Evolutionary conservation across 768 basidiomycete genomes (phyloP).

Genomic region (Paxillus involutus): DNA sequence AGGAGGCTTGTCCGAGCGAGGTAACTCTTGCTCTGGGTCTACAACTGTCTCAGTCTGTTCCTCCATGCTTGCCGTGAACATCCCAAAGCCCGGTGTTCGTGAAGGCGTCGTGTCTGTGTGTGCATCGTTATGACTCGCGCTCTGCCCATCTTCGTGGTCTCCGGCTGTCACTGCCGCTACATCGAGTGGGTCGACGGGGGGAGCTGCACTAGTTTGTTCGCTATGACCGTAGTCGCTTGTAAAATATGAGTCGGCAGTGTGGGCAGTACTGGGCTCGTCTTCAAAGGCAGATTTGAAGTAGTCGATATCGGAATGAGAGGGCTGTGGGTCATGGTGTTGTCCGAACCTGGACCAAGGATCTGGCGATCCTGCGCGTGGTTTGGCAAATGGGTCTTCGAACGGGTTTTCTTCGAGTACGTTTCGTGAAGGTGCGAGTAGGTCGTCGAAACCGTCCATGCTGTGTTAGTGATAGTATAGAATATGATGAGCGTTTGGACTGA

Average conservation of each 20-base stretch:
- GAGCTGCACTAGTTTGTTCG: conserved; percentile 17
- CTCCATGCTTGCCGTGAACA: conserved; percentile 27
- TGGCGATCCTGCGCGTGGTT: conserved; percentile 59
- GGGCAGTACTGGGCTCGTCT: conserved; percentile 22
- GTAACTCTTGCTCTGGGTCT: conserved; percentile 12
- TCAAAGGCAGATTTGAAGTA: conserved; percentile 29
- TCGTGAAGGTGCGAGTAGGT: conserved; percentile 63
- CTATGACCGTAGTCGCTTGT: conserved; percentile 34
- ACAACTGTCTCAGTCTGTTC: conserved; percentile 21
- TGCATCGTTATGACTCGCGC: conserved; percentile 10
- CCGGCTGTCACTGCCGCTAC: conserved; percentile 33
- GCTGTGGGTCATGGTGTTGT: conserved; percentile 25
- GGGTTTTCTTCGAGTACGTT: conserved; percentile 70
- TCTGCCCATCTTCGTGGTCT: conserved; percentile 31
- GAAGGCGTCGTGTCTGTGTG: conserved; percentile 12
- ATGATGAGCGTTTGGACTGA: not conserved
- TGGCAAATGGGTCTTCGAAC: conserved; percentile 71
- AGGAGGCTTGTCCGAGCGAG: conserved; percentile 29
- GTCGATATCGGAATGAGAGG: conserved; percentile 23
- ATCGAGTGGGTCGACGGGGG: conserved; percentile 42
- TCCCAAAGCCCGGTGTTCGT: conserved; percentile 51
- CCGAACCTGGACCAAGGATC: conserved; percentile 77
- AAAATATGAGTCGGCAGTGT: conserved; percentile 36
- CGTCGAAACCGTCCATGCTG: conserved; percentile 76
- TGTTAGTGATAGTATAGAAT: not conserved